Base-by-base conservation (phyloP, 768 basidiomycete species). In the Neoboletus brunneissimus region DNA sequence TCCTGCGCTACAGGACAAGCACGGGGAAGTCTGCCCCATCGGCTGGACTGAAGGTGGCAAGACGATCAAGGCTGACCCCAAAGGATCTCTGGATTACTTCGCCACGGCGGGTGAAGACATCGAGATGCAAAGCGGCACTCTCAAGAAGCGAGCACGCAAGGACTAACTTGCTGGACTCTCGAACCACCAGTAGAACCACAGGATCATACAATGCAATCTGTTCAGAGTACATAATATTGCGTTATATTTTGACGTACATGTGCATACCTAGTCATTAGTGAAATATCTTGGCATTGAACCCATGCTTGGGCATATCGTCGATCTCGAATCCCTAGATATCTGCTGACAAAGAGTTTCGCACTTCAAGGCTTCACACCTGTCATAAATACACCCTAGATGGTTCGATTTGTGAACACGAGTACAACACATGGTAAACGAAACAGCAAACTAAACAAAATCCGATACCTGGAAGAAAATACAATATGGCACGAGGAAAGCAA, bases 11-110 rank as follows among this genome's bases (percentile, higher is more conserved):
- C 50, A 68, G 90, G 94, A 96, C 58, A 77, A 86, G 71, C 82
- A 93, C 67, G 94, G 94, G 25, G 93, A 97, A 71, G 94, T 94
- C 22, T 96, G 94, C 79, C 94, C 94, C 16, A 88, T 85, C 13
- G 91, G 91, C 73, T 96, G 94, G 94, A 85, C 77, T 16, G 86
- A 91, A 66, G 89, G 91, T 35, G 73, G 76, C 55, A 85, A 85
- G 75, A 91, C 91, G 43, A 91, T 93, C 78, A 92, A 91, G 72
- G 77, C 88, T 27, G 85, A 91, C 71, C 88, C 89, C 9, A 77
- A 79, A 52, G 84, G 75, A 25, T 85, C 87, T 56, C 75, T 89
- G 40, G 89, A 91, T 60, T 94, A 91, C 72, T 94, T 94, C 65
- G 55, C 72, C 27, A 51, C 64, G 5, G 67, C 70, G 22, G 63